phyloP scores from a whole-genome alignment of 441 rosid genomes.

The Syzygium malaccense region DNA sequence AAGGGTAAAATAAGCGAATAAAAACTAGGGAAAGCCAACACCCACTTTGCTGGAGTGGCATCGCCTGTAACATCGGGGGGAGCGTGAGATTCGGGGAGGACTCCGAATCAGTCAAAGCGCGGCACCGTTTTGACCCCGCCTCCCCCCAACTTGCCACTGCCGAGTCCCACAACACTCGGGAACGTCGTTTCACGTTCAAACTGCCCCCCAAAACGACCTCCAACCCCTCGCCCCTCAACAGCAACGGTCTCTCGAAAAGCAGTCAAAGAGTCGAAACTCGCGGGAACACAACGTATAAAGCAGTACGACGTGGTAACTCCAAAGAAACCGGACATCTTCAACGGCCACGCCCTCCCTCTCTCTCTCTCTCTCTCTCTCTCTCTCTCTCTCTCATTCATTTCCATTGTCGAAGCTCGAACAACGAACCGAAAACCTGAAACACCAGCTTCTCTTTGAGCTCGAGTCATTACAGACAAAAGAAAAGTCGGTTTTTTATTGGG shows the following conservation, averaged over 20 bases:
- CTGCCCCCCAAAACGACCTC: neutral
- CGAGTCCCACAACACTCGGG: neutral
- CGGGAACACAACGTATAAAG: conserved; percentile 24
- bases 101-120: neutral
- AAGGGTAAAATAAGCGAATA: neutral
- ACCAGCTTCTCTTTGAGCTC: neutral
- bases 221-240: neutral
- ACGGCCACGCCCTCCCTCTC: neutral
- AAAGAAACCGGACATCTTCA: conserved; percentile 21
- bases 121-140: neutral
- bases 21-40: neutral
- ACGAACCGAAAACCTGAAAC: neutral
- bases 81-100: neutral
- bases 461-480: neutral
- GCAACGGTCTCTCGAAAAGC: neutral
- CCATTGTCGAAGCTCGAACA: neutral
- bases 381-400: neutral
- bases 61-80: neutral
- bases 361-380: neutral
- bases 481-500: neutral
- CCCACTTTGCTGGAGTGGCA: neutral
- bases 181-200: neutral
- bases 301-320: neutral
- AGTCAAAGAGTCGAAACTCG: conserved; percentile 16
- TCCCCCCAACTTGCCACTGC: neutral